Evolutionary conservation across 2,329 filamentous ascomycete genomes (phyloP).

Genomic region (Venturia nashicola): DNA sequence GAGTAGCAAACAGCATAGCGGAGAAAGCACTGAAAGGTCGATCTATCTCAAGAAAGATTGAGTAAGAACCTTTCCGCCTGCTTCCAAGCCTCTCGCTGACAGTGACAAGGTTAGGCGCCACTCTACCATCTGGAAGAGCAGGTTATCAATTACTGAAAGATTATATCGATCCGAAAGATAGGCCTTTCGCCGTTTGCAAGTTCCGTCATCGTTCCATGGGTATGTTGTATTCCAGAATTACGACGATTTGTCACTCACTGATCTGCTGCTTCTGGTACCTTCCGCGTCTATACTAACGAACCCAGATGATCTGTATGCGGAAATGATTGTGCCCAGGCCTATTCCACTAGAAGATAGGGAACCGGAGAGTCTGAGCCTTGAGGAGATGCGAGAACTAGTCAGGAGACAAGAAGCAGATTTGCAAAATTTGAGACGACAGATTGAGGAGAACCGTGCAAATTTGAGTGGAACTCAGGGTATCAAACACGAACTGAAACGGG

Average conservation of each 20-base stretch:
- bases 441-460: too few species aligned
- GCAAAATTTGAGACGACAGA: too few species aligned
- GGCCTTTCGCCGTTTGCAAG: conserved; percentile 15
- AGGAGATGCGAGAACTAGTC: too few species aligned
- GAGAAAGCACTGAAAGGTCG: conserved; percentile 4
- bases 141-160: neutral
- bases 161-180: neutral
- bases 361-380: too few species aligned
- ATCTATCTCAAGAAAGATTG: neutral
- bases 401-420: too few species aligned
- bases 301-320: conserved; percentile 18
- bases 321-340: conserved; percentile 21
- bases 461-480: too few species aligned
- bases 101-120: neutral
- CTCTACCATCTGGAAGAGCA: neutral
- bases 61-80: neutral
- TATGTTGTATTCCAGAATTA: neutral
- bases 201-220: conserved; percentile 6
- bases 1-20: neutral
- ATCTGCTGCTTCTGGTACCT: too few species aligned
- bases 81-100: neutral
- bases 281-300: neutral
- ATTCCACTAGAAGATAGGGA: conserved; percentile 14
- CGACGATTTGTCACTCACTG: too few species aligned
- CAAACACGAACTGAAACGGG: too few species aligned